A percentile compares a stretch with the other conserved stretches of the same genome.
phyloP scores from a whole-genome alignment of 1,284 basidiomycete species.

The Rhodotorula glutinis region DNA sequence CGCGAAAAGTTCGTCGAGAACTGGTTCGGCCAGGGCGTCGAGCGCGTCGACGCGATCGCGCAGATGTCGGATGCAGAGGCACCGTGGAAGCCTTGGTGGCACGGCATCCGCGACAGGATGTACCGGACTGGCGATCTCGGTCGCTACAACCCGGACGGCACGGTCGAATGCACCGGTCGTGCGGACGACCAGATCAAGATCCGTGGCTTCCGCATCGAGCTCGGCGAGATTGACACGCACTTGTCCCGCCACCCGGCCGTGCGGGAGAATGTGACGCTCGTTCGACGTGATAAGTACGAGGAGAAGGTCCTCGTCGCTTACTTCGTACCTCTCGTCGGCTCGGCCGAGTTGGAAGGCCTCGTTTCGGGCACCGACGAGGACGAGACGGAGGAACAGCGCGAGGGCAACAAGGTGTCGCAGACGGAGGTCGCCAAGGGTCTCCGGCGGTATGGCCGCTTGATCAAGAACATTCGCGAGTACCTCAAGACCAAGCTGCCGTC shows the following conservation, averaged over 20 bases:
- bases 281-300: constrained; percentile 96
- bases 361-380: constrained; percentile 55
- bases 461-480: constrained; percentile 91
- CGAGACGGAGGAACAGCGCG: constrained; percentile 58
- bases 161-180: constrained; percentile 94
- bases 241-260: constrained; percentile 90
- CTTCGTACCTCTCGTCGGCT: constrained; percentile 84
- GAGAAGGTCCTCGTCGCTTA: constrained; percentile 99
- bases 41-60: constrained; percentile 67
- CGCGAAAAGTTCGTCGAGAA: constrained; percentile 87
- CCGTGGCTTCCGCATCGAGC: constrained; percentile 96
- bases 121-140: constrained; percentile 97
- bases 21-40: constrained; percentile 70
- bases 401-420: constrained; percentile 47
- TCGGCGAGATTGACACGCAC: constrained; percentile 97
- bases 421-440: constrained; percentile 66
- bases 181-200: constrained; percentile 99
- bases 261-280: constrained; percentile 94
- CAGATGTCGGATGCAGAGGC: constrained; percentile 52
- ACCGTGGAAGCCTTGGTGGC: constrained; percentile 78
- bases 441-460: constrained; percentile 76
- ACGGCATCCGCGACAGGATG: constrained; percentile 96
- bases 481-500: constrained; percentile 95
- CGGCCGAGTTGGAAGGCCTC: constrained; percentile 64
- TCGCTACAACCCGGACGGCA: constrained; percentile 86